Evolutionary conservation across 148 eudicot genomes (phyloP).

Genomic region (Salicornia ramosissima): DNA sequence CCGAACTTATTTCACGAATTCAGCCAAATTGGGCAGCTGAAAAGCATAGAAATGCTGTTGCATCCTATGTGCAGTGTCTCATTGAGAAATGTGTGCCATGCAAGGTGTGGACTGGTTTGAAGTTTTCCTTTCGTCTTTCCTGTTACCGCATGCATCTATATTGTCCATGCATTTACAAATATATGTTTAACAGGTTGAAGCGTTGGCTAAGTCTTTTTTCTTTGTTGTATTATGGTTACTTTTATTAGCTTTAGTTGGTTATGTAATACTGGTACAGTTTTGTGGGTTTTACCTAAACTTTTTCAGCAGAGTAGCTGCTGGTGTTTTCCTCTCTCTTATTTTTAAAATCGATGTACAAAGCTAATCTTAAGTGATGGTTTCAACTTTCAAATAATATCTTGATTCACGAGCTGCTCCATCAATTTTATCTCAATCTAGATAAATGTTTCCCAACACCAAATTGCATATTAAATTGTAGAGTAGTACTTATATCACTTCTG

Average conservation of each 20-base stretch:
- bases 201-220: no score
- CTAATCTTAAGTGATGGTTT: no score
- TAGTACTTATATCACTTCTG: no score
- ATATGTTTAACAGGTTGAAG: no score
- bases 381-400: no score
- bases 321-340: no score
- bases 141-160: neutral
- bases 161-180: neutral
- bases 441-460: no score
- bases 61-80: conserved; percentile 66
- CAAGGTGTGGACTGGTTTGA: conserved; percentile 41
- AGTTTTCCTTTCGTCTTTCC: neutral
- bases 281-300: neutral
- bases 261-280: neutral
- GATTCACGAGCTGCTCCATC: no score
- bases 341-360: no score
- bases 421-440: no score
- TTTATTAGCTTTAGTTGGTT: neutral
- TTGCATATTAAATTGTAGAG: no score
- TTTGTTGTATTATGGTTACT: neutral
- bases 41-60: conserved; percentile 69
- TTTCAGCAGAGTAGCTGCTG: no score
- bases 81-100: conserved; percentile 70
- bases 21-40: conserved; percentile 70
- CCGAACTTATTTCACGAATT: conserved; percentile 67